Percentiles rank a stretch among this genome's conserved stretches.
Evolutionary conservation across 345 rosid genomes (phyloP).

Genomic region (Eucalyptus microcorys): DNA sequence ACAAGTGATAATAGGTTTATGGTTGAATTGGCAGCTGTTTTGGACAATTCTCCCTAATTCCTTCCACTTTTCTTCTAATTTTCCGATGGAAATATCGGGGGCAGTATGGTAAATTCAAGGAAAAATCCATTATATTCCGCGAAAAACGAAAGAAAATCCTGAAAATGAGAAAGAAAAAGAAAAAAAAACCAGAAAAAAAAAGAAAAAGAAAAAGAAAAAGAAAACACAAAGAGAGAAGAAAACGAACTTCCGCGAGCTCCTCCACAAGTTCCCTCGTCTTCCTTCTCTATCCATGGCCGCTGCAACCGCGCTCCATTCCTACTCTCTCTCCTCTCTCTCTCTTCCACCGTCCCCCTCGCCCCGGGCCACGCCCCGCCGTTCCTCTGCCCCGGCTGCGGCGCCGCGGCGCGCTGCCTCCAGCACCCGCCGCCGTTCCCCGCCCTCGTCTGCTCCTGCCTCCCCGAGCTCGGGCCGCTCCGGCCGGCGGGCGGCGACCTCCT

Average conservation of each 20-base stretch:
- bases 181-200: neutral
- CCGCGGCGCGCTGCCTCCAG: constrained; percentile 4
- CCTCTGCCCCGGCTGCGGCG: neutral
- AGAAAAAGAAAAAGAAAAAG: no score
- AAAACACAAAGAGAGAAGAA: neutral
- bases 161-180: neutral
- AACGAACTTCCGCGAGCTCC: neutral
- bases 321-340: neutral
- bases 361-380: constrained; percentile 2
- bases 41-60: neutral
- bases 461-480: neutral
- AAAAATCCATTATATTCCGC: neutral
- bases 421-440: neutral
- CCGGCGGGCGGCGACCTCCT: constrained; percentile 17
- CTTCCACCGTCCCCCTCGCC: neutral
- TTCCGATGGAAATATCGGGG: neutral
- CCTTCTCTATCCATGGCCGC: constrained; percentile 46
- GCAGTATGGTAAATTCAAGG: neutral
- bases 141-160: neutral
- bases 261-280: constrained; percentile 16
- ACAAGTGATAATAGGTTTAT: no score
- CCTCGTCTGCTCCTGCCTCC: neutral
- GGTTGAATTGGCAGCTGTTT: no score
- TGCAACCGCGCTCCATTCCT: neutral
- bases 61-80: neutral